Evolutionary conservation across 495 filamentous ascomycete genomes (phyloP).

Genomic region (Xylaria palmicola): DNA sequence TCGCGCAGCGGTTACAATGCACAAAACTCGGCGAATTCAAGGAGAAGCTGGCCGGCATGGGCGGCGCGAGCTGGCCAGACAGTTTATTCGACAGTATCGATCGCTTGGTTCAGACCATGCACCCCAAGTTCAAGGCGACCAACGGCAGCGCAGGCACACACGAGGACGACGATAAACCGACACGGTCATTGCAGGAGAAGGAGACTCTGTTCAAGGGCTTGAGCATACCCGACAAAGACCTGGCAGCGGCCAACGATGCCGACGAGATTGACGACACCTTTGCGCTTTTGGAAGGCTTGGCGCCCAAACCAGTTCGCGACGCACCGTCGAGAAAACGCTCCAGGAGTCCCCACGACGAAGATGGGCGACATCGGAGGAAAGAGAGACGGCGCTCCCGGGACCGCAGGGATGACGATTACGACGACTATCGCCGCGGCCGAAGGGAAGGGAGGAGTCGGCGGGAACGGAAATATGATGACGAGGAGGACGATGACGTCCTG

Average conservation of each 20-base stretch:
- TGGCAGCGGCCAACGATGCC: slow-evolving; percentile 44
- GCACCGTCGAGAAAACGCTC: slow-evolving; percentile 62
- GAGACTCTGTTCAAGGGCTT: slow-evolving; percentile 84
- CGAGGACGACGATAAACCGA: slow-evolving; percentile 40
- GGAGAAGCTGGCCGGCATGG: slow-evolving; percentile 63
- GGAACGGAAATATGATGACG: slow-evolving; percentile 47
- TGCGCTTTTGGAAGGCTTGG: slow-evolving; percentile 82
- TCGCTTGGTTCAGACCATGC: slow-evolving; percentile 82
- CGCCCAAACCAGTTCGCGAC: slow-evolving; percentile 57
- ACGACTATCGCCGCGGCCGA: slow-evolving; percentile 24
- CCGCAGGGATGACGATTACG: slow-evolving; percentile 32
- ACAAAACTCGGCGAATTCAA: slow-evolving; percentile 64
- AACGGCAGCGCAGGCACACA: slow-evolving; percentile 35
- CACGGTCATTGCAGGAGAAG: slow-evolving; percentile 56
- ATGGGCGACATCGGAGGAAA: slow-evolving; percentile 41
- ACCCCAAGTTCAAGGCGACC: slow-evolving; percentile 72
- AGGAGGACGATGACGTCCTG: slow-evolving; percentile 56
- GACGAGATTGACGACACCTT: slow-evolving; percentile 92
- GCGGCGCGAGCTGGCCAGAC: slow-evolving; percentile 84
- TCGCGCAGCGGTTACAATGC: slow-evolving; percentile 82
- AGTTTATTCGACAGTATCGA: slow-evolving; percentile 91
- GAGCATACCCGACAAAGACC: slow-evolving; percentile 78
- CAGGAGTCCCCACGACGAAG: slow-evolving; percentile 67
- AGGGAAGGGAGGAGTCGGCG: slow-evolving; percentile 46
- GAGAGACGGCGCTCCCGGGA: slow-evolving; percentile 44